These are phyloP conservation scores for Naumovozyma castellii DNA, from an alignment of 805 yeast species.

Conservation along the genomic window DNA sequence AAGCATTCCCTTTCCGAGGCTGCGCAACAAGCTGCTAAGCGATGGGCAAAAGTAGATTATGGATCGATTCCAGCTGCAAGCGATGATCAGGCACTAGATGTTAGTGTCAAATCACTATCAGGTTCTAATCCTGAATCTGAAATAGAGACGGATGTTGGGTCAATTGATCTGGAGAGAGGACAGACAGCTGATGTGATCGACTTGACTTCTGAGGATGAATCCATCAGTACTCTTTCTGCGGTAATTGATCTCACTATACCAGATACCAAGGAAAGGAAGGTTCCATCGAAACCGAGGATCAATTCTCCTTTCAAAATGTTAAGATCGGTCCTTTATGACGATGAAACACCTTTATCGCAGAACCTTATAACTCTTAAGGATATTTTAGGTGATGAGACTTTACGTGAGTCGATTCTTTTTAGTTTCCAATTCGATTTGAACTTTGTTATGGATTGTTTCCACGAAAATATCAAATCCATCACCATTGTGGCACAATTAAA, in stretches of 20 bases:
- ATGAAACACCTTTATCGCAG: constrained; percentile 4
- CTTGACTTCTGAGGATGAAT: constrained; percentile 1
- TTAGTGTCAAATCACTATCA: too few relatives aligned
- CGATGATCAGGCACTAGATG: too few relatives aligned
- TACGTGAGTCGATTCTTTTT: constrained; percentile 37
- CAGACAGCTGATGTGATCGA: neutral
- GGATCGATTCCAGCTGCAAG: too few relatives aligned
- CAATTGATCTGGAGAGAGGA: neutral
- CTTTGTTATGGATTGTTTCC: constrained; percentile 29
- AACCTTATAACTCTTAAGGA: constrained; percentile 21
- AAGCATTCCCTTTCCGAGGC: too few relatives aligned
- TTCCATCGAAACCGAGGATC: too few relatives aligned
- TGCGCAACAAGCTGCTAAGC: too few relatives aligned
- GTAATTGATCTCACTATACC: neutral
- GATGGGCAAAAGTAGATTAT: too few relatives aligned
- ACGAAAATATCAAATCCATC: constrained; percentile 11
- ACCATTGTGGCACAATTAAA: constrained; percentile 28
- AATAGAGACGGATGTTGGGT: neutral
- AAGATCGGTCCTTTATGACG: constrained; percentile 18
- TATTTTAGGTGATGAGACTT: constrained; percentile 29
- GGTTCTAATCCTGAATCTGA: neutral
- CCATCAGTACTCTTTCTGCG: neutral
- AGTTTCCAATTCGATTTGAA: constrained; percentile 40
- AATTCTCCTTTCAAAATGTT: constrained; percentile 14
- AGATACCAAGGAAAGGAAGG: neutral